Percentiles rank a stretch among this genome's conserved stretches.
These are phyloP conservation scores for Cryptococcus sp. DNA, from an alignment of 1,284 basidiomycete species.

Conservation along the genomic window DNA sequence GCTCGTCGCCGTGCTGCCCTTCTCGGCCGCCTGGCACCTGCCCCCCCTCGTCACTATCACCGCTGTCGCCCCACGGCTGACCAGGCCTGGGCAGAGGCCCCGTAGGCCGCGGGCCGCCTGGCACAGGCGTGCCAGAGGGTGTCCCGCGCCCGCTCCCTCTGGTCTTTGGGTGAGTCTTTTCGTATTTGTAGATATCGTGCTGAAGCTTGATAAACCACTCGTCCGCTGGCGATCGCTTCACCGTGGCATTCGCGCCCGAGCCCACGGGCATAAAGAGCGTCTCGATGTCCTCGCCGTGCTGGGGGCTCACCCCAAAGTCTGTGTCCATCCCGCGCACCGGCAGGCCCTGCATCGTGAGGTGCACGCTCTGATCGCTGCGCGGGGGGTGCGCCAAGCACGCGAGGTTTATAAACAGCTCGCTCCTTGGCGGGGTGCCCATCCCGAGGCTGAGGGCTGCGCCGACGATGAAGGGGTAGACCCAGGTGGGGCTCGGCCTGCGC, in stretches of 20 bases:
- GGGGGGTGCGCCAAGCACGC: constrained; percentile 49
- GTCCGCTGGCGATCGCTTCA: constrained; percentile 33
- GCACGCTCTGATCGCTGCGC: too few species aligned
- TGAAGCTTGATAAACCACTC: constrained; percentile 46
- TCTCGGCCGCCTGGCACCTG: background rate
- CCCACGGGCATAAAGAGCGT: background rate
- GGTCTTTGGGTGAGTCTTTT: constrained; percentile 7
- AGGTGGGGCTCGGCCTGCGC: constrained; percentile 38
- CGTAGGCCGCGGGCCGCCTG: constrained; percentile 6
- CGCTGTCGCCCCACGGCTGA: constrained; percentile 4
- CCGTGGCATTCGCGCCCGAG: too few species aligned
- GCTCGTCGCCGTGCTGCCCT: background rate
- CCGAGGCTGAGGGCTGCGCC: constrained; percentile 37
- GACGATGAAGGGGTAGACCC: constrained; percentile 45
- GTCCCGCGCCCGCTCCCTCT: background rate
- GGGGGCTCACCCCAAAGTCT: background rate
- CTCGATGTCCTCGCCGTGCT: background rate
- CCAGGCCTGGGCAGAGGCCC: constrained; percentile 19
- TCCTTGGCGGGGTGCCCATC: constrained; percentile 40
- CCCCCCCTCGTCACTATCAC: background rate
- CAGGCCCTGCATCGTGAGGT: background rate
- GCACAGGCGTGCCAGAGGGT: background rate
- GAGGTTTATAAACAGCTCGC: constrained; percentile 46
- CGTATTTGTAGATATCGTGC: constrained; percentile 33
- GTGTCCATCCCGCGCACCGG: background rate